Evolutionary conservation across 2,329 filamentous ascomycete genomes (phyloP).

Genomic region (Trichothecium sympodiale): DNA sequence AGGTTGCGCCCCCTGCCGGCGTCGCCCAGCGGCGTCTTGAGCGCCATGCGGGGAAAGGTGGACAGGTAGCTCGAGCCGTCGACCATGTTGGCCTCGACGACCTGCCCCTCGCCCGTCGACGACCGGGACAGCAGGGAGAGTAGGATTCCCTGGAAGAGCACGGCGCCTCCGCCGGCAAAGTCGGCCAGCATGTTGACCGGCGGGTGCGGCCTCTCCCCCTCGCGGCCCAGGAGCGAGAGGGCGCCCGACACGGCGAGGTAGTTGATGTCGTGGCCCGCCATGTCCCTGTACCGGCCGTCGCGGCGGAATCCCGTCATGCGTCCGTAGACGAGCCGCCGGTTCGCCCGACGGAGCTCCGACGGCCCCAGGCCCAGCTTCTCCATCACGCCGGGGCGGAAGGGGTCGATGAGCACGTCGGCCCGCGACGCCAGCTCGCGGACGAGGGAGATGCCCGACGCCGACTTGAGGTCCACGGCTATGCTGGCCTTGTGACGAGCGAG

Average conservation of each 20-base stretch:
- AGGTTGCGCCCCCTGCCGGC: slow-evolving; percentile 60
- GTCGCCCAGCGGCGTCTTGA: slow-evolving; percentile 52
- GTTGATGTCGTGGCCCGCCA: slow-evolving; percentile 96
- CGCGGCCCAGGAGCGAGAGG: slow-evolving; percentile 63
- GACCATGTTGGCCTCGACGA: slow-evolving; percentile 96
- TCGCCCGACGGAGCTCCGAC: slow-evolving; percentile 50
- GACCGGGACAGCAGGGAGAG: slow-evolving; percentile 62
- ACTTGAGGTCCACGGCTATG: slow-evolving; percentile 70
- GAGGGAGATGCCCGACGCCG: slow-evolving; percentile 48
- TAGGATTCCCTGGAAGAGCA: slow-evolving; percentile 71
- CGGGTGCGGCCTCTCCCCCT: slow-evolving; percentile 58
- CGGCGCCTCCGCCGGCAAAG: slow-evolving; percentile 81
- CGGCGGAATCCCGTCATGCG: slow-evolving; percentile 85
- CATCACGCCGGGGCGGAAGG: slow-evolving; percentile 82
- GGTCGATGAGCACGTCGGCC: slow-evolving; percentile 83
- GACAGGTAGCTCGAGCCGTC: slow-evolving; percentile 75
- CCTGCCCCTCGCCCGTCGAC: slow-evolving; percentile 61
- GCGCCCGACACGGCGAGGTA: slow-evolving; percentile 85
- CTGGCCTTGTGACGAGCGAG: slow-evolving; percentile 74
- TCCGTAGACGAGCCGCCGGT: slow-evolving; percentile 68
- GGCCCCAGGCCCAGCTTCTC: slow-evolving; percentile 76
- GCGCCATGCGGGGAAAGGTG: slow-evolving; percentile 61
- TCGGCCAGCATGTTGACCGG: slow-evolving; percentile 81
- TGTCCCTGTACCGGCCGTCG: slow-evolving; percentile 72
- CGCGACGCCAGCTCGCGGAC: slow-evolving; percentile 56